Evolutionary conservation across 2,329 filamentous ascomycete species (phyloP), one percentile per base, ranked within the genome.

Genomic region (Colletotrichum sidae): DNA sequence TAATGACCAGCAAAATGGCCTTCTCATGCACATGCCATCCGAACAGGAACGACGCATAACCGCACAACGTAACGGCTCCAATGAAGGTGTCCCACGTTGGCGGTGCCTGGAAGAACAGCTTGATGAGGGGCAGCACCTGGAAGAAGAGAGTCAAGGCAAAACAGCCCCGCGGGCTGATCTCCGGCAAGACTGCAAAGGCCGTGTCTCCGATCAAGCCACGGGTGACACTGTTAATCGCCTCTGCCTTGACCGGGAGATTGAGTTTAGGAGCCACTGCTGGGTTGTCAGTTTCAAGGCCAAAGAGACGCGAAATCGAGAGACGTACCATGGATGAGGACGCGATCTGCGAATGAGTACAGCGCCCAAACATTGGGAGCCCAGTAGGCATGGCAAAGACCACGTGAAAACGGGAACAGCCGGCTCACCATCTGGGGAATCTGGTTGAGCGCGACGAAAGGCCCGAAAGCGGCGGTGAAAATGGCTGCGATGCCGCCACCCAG

Each of bases 21-120:
- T 99, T 99, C 76, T 99, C 96, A 73, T 99, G 96, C 8, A 99
- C 96, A 74, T 99, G 96, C 94, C 95, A 99, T 61, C 96, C 95
- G 72, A 98, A 98, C 9, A 99, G 85, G 80, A 99, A 99, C 0
- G 95, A 97, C 0, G 95, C 92, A 75, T 97, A 99, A 64, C 93
- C 96, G 74, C 96, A 98, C 13, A 98, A 88, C 0, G 95, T 97
- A 49, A 97, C 87, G 0, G 93, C 91, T 4, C 93, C 93, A 46
- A 98, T 86, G 75, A 99, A 98, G 60, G 87, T 91, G 68, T 97
- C 92, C 92, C 93, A 97, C 0, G 88, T 93, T 2, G 94, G 93
- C 35, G 63, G 63, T 13, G 58, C 63, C 55, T 86, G 84, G 50
- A 88, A 74, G 80, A 97, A 97, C 44, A 98, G 88, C 77, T 94